Conservation (phyloP, 768 basidiomycete genomes). For the Lactarius hatsudake region DNA sequence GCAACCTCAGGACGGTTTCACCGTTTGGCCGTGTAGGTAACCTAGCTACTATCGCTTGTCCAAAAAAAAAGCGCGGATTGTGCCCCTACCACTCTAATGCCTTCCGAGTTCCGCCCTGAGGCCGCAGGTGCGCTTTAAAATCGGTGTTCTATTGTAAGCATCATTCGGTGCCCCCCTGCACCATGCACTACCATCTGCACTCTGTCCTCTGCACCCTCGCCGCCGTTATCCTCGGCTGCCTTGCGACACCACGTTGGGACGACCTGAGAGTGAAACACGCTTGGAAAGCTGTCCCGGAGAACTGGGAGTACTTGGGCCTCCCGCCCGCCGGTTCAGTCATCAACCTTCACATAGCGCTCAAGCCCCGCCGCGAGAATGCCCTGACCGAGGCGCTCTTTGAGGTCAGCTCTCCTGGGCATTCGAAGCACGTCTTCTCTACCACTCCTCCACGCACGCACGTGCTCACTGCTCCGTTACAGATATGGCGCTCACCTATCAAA, state of each 20-base stretch:
- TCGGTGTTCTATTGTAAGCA: no score
- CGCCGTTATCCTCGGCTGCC: not conserved
- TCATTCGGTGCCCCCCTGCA: no score
- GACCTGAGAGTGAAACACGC: not conserved
- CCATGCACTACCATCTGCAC: not conserved
- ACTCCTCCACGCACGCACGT: not conserved
- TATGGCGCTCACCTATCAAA: not conserved
- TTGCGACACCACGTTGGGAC: not conserved
- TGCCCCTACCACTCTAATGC: no score
- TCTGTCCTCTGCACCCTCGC: not conserved
- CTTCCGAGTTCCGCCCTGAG: no score
- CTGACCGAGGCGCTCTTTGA: not conserved
- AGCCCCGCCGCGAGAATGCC: not conserved
- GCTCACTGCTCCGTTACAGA: not conserved
- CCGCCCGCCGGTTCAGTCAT: not conserved
- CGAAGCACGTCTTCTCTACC: not conserved
- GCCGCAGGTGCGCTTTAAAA: no score
- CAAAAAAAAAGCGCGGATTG: no score
- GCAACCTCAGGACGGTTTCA: no score
- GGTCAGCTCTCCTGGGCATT: not conserved
- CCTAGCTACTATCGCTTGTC: no score
- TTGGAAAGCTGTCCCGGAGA: not conserved
- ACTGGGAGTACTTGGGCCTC: not conserved
- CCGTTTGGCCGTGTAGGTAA: no score
- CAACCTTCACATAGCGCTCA: not conserved